Evolutionary conservation across 2,329 filamentous ascomycete genomes (phyloP).

Genomic region (Periconia macrospinosa): DNA sequence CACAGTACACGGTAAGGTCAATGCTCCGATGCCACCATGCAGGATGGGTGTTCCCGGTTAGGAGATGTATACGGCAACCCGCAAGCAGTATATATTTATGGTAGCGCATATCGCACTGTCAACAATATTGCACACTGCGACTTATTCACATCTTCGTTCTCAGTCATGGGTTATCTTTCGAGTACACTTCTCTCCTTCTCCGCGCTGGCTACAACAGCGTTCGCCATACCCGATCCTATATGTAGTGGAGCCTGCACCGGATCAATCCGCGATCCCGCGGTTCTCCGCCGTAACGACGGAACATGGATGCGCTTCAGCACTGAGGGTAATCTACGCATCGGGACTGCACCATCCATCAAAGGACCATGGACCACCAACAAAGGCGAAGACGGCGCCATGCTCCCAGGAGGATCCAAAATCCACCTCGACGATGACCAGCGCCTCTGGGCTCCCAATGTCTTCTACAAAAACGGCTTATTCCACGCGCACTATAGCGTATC

Average conservation of each 20-base stretch:
- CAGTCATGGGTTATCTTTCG: not conserved
- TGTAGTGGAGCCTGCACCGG: not conserved
- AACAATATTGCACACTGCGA: too few species aligned
- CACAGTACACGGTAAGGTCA: not conserved
- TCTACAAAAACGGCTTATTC: slow-evolving; percentile 57
- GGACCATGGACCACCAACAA: slow-evolving; percentile 5
- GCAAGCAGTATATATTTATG: too few species aligned
- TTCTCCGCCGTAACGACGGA: not conserved
- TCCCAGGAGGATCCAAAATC: not conserved
- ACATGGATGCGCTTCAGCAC: slow-evolving; percentile 9
- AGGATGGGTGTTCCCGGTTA: not conserved
- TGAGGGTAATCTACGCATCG: slow-evolving; percentile 13
- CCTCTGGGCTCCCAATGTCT: slow-evolving; percentile 63
- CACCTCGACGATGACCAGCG: not conserved
- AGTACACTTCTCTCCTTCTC: not conserved
- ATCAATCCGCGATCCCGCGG: slow-evolving; percentile 1
- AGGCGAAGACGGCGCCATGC: not conserved
- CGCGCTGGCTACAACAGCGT: not conserved
- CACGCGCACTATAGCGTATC: slow-evolving; percentile 66
- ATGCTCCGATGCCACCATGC: not conserved
- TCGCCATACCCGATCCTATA: not conserved
- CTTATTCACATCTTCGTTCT: not conserved
- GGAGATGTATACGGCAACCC: too few species aligned
- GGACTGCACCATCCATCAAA: slow-evolving; percentile 7
- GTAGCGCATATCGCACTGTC: too few species aligned